Conservation (phyloP, 2,329 filamentous ascomycete genomes). For the Claviceps africana region DNA sequence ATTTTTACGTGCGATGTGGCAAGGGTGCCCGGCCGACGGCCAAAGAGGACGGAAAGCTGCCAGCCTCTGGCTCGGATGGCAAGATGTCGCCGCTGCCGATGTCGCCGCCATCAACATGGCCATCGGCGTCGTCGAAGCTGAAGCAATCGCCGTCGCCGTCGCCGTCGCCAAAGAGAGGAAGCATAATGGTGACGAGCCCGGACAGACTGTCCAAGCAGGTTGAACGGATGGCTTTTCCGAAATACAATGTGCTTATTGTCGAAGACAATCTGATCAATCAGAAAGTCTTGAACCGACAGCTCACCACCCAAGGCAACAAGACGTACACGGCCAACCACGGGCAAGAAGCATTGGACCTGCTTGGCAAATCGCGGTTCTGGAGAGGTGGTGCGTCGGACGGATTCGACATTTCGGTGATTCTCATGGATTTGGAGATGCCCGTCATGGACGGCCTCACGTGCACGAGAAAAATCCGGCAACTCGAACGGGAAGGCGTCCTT, state of each 20-base stretch:
- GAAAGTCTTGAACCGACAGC: slow-evolving; percentile 45
- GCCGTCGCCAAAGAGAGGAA: neutral
- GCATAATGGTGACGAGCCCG: neutral
- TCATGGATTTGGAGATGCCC: slow-evolving; percentile 76
- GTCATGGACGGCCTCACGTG: slow-evolving; percentile 70
- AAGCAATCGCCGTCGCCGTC: neutral
- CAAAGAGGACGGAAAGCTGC: neutral
- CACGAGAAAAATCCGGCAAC: slow-evolving; percentile 52
- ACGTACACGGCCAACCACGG: slow-evolving; percentile 52
- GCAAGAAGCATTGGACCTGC: slow-evolving; percentile 42
- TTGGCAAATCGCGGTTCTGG: slow-evolving; percentile 44
- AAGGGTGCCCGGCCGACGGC: neutral
- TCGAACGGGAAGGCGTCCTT: slow-evolving; percentile 48
- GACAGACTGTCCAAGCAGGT: neutral
- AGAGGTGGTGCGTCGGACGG: slow-evolving; percentile 27
- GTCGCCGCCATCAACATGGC: neutral
- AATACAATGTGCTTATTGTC: slow-evolving; percentile 46
- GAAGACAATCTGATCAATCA: slow-evolving; percentile 57
- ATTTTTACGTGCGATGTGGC: slow-evolving; percentile 2
- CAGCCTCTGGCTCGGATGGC: neutral
- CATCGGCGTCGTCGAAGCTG: neutral
- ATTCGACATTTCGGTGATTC: slow-evolving; percentile 47
- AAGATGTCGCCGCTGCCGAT: too few relatives aligned
- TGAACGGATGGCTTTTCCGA: slow-evolving; percentile 9
- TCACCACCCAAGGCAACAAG: slow-evolving; percentile 44